These are phyloP conservation scores for Rhynchospora pubera DNA, from an alignment of 176 grass and related monocot species.

Conservation along the genomic window DNA sequence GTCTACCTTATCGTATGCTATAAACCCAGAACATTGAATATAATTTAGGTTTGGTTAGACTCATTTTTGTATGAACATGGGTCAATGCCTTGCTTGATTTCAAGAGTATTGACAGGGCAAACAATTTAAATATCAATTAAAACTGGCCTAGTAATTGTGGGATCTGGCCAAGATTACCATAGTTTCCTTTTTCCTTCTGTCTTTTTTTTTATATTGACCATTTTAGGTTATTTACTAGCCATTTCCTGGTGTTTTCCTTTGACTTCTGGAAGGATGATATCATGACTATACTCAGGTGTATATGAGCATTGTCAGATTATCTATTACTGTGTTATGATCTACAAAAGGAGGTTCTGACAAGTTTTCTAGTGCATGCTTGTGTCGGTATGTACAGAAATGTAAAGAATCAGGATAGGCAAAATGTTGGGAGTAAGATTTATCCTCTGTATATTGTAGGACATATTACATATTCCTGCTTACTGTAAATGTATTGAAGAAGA, in stretches of 20 bases:
- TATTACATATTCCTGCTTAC: slow-evolving; percentile 17
- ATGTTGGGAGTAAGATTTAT: neutral
- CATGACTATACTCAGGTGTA: neutral
- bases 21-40: neutral
- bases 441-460: neutral
- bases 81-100: neutral
- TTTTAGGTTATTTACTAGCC: too few relatives aligned
- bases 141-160: neutral
- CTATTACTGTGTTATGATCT: neutral
- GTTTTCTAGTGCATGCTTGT: slow-evolving; percentile 13
- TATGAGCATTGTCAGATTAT: neutral
- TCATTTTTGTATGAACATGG: neutral
- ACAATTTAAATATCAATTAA: neutral
- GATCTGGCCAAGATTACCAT: neutral
- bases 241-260: slow-evolving; percentile 10
- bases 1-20: neutral
- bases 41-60: neutral
- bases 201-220: too few relatives aligned
- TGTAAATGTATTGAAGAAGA: slow-evolving; percentile 10
- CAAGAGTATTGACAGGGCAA: neutral
- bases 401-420: slow-evolving; percentile 10
- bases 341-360: neutral
- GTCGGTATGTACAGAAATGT: slow-evolving; percentile 9
- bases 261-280: neutral
- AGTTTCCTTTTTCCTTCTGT: neutral